These are phyloP conservation scores for Podospora bellae-mahoneyi DNA, from an alignment of 495 filamentous ascomycete species.

Conservation along the genomic window DNA sequence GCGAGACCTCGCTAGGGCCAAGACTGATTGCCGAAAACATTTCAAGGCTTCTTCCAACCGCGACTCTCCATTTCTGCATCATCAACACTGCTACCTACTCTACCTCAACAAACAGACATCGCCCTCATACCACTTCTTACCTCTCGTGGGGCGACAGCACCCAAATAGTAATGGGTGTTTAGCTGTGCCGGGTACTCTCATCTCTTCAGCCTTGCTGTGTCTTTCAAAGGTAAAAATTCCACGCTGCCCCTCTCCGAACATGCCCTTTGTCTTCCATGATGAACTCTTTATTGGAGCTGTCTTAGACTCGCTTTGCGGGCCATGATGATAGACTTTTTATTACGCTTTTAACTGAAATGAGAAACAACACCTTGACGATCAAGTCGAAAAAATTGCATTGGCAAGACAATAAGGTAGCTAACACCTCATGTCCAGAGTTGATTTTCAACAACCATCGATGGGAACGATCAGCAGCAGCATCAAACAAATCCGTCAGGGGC, in stretches of 20 bases:
- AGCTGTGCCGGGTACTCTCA: background rate
- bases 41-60: conserved; percentile 1
- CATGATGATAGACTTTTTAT: conserved; percentile 51
- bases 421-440: background rate
- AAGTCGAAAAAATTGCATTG: background rate
- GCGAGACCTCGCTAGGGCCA: background rate
- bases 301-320: conserved; percentile 53
- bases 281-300: conserved; percentile 94
- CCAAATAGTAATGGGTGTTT: background rate
- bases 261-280: conserved; percentile 37
- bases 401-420: background rate
- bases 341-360: conserved; percentile 53
- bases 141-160: background rate
- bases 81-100: background rate
- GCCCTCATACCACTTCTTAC: background rate
- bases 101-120: background rate
- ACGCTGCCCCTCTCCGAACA: background rate
- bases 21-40: conserved; percentile 4
- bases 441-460: background rate
- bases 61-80: background rate
- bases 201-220: background rate
- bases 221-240: conserved; percentile 11
- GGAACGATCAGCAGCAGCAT: background rate
- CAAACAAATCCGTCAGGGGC: background rate
- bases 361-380: background rate